Evolutionary conservation across 2,329 filamentous ascomycete genomes (phyloP).

Genomic region (Colletotrichum sp.): DNA sequence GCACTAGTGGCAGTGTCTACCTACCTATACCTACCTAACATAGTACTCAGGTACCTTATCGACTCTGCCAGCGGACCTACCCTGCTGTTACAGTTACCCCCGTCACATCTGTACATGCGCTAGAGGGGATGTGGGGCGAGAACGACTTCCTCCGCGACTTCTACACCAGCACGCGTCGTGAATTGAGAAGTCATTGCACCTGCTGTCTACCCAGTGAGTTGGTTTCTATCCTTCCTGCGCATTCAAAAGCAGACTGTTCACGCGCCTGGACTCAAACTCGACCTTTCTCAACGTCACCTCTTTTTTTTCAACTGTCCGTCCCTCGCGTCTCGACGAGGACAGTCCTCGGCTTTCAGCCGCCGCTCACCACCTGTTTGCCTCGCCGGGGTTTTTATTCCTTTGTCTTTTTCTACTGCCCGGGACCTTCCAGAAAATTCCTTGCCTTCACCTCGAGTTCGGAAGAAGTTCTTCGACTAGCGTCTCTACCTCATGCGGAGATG

Average conservation of each 20-base stretch:
- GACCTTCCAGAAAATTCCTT: background rate
- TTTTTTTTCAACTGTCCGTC: background rate
- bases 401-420: background rate
- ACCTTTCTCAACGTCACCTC: background rate
- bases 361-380: background rate
- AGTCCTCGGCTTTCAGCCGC: background rate
- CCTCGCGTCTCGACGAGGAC: background rate
- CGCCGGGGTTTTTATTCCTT: background rate
- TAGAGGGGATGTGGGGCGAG: background rate
- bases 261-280: background rate
- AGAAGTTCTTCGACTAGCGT: background rate
- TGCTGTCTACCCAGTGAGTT: background rate
- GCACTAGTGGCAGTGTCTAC: background rate
- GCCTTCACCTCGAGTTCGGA: background rate
- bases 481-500: background rate
- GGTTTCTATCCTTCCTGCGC: background rate
- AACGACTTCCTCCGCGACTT: background rate
- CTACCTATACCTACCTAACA: background rate
- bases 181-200: background rate
- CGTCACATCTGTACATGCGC: background rate
- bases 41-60: background rate
- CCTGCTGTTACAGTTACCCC: background rate
- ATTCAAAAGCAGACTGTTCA: background rate
- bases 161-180: background rate
- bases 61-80: background rate